Base-by-base conservation (phyloP, 1,139 yeast species). In the Geotrichum klebahnii region DNA sequence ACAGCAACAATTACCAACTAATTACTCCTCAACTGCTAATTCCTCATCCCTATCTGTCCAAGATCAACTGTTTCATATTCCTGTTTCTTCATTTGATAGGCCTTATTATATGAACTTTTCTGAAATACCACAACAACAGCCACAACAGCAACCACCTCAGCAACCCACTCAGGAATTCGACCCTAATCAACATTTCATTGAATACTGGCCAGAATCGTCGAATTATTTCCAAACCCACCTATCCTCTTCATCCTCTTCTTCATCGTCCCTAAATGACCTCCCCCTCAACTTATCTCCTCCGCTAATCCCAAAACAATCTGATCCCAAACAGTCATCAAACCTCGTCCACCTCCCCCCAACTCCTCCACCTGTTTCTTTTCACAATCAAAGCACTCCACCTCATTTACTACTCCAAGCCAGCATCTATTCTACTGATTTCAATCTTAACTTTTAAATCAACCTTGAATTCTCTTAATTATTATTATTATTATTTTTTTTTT, bases 161-260 rank as follows among this genome's bases (percentile, higher is more conserved):
- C n/a, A n/a, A n/a, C n/a, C n/a, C n/a, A n/a, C n/a, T n/a, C n/a
- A n/a, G n/a, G 24, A 26, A 23, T 22, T 37, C 41, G 22, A 22
- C 41, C 3, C 19, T 37, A 10, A 10, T 37, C 16, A 37, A 22
- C 26, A 37, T 9, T 23, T 37, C 10, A 5, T 37, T 23, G 31
- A 37, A 3, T 37, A 37, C 24, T 37, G 41, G 41, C 28, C 41
- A 10, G 41, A 37, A 19, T 22, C 38, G 16, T 8, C 38, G 10
- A 19, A n/a, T n/a, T n/a, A n/a, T n/a, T n/a, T n/a, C n/a, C n/a
- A n/a, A n/a, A n/a, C n/a, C n/a, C n/a, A n/a, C n/a, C n/a, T n/a
- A n/a, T n/a, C 29, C 10, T 26, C 6, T 26, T 26, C 29, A 6
- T 26, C 29, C 6, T 6, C 29, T 8, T 8, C 6, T 10, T 26